Conservation (phyloP, 2,329 filamentous ascomycete genomes). For the Fonsecaea nubica region DNA sequence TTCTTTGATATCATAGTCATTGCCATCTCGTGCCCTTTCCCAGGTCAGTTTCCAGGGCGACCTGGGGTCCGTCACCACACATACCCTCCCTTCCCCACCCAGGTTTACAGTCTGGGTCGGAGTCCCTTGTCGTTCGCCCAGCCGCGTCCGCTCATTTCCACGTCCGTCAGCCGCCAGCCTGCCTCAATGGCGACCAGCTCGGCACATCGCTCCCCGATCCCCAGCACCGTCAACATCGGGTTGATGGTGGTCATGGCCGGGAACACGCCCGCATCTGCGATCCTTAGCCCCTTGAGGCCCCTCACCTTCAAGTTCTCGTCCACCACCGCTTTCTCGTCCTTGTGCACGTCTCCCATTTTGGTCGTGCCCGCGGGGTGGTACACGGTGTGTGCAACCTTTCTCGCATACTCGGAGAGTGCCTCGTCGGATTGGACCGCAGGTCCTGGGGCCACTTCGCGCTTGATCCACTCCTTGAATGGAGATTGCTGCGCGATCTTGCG, state of each 20-base stretch:
- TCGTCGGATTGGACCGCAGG: constrained; percentile 76
- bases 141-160: constrained; percentile 18
- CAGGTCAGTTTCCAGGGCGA: too few relatives aligned
- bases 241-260: constrained; percentile 86
- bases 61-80: not conserved
- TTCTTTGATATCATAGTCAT: too few relatives aligned
- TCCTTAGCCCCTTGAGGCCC: constrained; percentile 74
- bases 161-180: constrained; percentile 60
- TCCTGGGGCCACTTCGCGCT: constrained; percentile 79
- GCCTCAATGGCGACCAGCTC: constrained; percentile 81
- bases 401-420: constrained; percentile 79
- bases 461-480: constrained; percentile 83
- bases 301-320: constrained; percentile 74
- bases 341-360: constrained; percentile 79
- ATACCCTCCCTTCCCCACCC: not conserved
- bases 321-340: constrained; percentile 78
- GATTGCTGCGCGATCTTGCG: constrained; percentile 75
- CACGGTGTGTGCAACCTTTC: constrained; percentile 82
- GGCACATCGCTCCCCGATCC: constrained; percentile 80
- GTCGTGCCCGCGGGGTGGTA: constrained; percentile 90
- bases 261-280: constrained; percentile 87
- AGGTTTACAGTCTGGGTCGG: not conserved
- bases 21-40: too few relatives aligned
- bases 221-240: constrained; percentile 87
- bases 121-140: constrained; percentile 15